Percentiles rank a stretch among this genome's conserved stretches.
phyloP scores from a whole-genome alignment of 257 asterid species.

The Scutellaria baicalensis region DNA sequence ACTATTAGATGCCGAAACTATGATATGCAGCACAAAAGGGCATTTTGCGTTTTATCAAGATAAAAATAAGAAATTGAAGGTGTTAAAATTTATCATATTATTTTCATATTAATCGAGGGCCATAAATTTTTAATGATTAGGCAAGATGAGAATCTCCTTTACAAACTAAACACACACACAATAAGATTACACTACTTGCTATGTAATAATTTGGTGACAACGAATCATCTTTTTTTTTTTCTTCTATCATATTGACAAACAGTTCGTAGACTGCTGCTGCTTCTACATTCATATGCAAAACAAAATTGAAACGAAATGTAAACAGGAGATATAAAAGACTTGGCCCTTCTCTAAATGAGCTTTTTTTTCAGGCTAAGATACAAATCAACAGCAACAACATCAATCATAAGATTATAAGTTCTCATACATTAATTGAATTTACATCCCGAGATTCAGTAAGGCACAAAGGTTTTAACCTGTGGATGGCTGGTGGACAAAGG shows the following conservation, averaged over 20 bases:
- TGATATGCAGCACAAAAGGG: not conserved
- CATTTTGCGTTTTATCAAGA: not conserved
- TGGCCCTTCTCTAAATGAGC: not conserved
- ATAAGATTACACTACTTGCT: not conserved
- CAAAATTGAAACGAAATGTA: not conserved
- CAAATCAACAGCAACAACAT: slow-evolving; percentile 1
- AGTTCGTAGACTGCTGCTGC: not conserved
- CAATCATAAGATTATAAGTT: slow-evolving; percentile 3
- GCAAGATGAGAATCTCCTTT: not conserved
- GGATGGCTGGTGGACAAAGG: slow-evolving; percentile 91
- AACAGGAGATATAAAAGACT: not conserved
- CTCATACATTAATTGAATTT: not conserved
- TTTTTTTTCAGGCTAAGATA: not conserved
- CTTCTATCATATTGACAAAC: not conserved
- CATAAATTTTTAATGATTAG: not conserved
- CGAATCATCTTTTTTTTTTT: not conserved
- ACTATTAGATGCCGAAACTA: not conserved
- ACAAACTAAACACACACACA: not conserved
- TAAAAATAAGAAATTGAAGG: not conserved
- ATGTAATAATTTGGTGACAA: not conserved
- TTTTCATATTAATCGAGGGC: not conserved
- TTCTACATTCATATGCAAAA: not conserved
- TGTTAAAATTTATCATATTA: not conserved
- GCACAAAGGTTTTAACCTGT: slow-evolving; percentile 36
- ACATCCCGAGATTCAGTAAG: not conserved